Conservation (phyloP, 1,284 basidiomycete species). For the Rhodotorula sp. region DNA sequence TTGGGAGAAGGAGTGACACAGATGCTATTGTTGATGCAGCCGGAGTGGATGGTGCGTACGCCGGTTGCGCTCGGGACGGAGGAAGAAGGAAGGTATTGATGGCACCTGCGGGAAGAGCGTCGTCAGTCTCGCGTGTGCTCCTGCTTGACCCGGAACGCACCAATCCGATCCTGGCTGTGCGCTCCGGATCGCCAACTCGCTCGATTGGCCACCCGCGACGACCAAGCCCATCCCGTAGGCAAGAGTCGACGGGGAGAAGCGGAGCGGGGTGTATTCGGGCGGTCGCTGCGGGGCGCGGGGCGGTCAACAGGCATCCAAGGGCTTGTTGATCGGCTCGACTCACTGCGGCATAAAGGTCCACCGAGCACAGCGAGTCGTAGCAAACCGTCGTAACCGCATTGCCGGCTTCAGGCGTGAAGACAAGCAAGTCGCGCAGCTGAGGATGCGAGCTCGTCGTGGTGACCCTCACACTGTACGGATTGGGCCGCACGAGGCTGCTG, state of each 20-base stretch:
- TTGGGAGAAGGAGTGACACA: slow-evolving; percentile 57
- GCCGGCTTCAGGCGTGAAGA: slow-evolving; percentile 12
- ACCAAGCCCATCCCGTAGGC: slow-evolving; percentile 58
- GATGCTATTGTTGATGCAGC: slow-evolving; percentile 81
- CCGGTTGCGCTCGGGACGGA: slow-evolving; percentile 11
- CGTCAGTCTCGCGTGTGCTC: background rate
- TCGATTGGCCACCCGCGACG: slow-evolving; percentile 76
- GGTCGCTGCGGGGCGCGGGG: background rate
- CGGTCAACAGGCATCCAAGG: background rate
- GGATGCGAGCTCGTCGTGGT: slow-evolving; percentile 28
- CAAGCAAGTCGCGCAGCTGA: slow-evolving; percentile 36
- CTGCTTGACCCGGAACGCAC: background rate
- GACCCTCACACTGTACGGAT: slow-evolving; percentile 9
- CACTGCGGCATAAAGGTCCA: slow-evolving; percentile 16
- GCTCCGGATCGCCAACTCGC: slow-evolving; percentile 68
- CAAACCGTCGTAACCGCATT: slow-evolving; percentile 18
- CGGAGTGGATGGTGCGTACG: slow-evolving; percentile 57
- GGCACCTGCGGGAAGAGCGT: slow-evolving; percentile 22
- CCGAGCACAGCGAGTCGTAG: slow-evolving; percentile 28
- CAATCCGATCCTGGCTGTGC: slow-evolving; percentile 22
- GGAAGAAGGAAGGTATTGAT: slow-evolving; percentile 22
- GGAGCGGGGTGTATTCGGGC: slow-evolving; percentile 28
- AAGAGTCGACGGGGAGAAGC: slow-evolving; percentile 62
- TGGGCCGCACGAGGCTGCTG: slow-evolving; percentile 3
- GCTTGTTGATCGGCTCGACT: background rate